Evolutionary conservation across 2,329 filamentous ascomycete species (phyloP), one percentile per base, ranked within the genome.

Genomic region (Bipolaris bicolor): DNA sequence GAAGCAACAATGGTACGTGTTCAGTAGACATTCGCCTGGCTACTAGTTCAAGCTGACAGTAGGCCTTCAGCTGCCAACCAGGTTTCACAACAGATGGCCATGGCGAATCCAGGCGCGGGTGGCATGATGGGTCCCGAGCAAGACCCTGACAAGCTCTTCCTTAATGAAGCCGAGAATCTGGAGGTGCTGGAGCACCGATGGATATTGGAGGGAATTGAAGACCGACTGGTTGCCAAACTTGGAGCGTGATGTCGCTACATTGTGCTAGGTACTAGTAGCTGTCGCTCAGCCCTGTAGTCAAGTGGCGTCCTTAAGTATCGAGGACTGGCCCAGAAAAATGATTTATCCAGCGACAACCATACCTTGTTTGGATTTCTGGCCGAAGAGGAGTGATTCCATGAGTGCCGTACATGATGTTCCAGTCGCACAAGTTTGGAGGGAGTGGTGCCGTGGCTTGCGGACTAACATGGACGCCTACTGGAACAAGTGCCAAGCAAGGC

Each of bases 151-250:
- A 99, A 99, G 83, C 86, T 97, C 76, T 99, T 97, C 79, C 83
- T 89, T 75, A 91, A 83, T 45, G 95, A 99, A 80, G 91, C 91
- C 2, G 95, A 99, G 83, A 99, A 99, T 77, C 78, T 99, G 61
- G 93, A 96, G 67, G 95, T 99, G 22, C 85, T 96, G 70, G 93
- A 97, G 76, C 94, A 98, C 77, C 90, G 92, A 75, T 97, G 91
- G 70, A 91, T 97, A 62, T 80, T 98, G 57, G 91, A 96, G 68
- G 90, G 90, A 16, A 89, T 97, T 56, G 93, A 97, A 80, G 86
- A 92, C 72, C 87, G 95, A 73, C 80, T 99, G 57, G 80, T 98
- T 70, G 83, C 76, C 43, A 78, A 74, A 58, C 61, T 77, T 53
- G 63, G 65, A 43, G 63, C 63, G 41, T 72, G 59, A 60, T 58